These are phyloP conservation scores for Delonix regia DNA, from an alignment of 306 rosid species.

Conservation along the genomic window DNA sequence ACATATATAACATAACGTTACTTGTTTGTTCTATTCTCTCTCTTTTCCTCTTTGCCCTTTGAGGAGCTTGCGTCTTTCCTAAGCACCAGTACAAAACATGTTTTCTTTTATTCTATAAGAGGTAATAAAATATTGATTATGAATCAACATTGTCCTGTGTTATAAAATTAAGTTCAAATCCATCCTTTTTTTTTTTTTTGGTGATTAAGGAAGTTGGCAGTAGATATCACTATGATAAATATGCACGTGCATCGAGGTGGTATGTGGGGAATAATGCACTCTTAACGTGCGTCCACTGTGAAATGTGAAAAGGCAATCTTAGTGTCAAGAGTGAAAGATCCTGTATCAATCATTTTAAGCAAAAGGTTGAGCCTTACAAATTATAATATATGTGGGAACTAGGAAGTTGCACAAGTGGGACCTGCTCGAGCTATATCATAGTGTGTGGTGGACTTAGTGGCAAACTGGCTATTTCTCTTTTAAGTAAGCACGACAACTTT, in stretches of 20 bases:
- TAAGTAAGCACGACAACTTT: conserved; percentile 18
- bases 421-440: conserved; percentile 27
- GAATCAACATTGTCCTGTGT: neutral
- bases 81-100: neutral
- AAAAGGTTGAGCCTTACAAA: conserved; percentile 38
- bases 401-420: conserved; percentile 37
- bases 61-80: conserved; percentile 19
- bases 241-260: conserved; percentile 15
- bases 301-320: conserved; percentile 38
- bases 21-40: conserved; percentile 24
- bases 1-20: neutral
- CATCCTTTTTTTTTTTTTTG: neutral
- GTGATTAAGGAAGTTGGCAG: neutral
- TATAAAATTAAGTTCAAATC: neutral
- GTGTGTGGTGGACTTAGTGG: conserved; percentile 22
- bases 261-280: neutral
- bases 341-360: conserved; percentile 45
- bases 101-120: neutral
- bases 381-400: conserved; percentile 30
- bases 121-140: neutral
- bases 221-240: neutral
- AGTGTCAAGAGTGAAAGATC: conserved; percentile 36
- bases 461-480: conserved; percentile 30
- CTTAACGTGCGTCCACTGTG: conserved; percentile 31
- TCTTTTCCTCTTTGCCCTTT: neutral